Evolutionary conservation across 768 basidiomycete species (phyloP).

Genomic region (Phaeotremella skinneri): DNA sequence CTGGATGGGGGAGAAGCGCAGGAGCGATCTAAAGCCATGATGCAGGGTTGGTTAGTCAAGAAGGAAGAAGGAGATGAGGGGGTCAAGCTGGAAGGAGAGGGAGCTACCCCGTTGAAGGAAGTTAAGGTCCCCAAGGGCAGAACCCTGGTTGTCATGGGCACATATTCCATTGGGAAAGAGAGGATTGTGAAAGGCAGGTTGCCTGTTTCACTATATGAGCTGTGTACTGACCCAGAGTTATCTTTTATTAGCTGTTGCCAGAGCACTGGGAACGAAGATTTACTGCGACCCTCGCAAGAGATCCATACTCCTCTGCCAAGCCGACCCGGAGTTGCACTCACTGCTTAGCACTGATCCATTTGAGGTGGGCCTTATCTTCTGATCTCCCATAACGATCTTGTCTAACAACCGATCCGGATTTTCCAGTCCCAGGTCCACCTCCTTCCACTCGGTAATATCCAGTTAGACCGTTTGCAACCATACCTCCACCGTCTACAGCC

Average conservation of each 20-base stretch:
- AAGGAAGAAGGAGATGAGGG: constrained; percentile 36
- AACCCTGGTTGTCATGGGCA: constrained; percentile 55
- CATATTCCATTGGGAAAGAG: constrained; percentile 97
- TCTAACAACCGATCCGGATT: not conserved
- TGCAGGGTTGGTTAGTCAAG: constrained; percentile 54
- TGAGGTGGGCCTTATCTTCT: constrained; percentile 53
- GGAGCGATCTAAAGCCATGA: constrained; percentile 40
- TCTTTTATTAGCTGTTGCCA: constrained; percentile 67
- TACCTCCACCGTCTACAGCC: constrained; percentile 76
- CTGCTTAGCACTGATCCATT: constrained; percentile 74
- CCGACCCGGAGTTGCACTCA: constrained; percentile 74
- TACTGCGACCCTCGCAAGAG: constrained; percentile 85
- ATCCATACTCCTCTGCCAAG: constrained; percentile 76
- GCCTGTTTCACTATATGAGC: not conserved
- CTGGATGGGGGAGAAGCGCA: constrained; percentile 28
- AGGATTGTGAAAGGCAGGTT: constrained; percentile 84
- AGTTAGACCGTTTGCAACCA: constrained; percentile 69
- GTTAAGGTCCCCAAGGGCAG: constrained; percentile 31
- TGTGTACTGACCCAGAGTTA: constrained; percentile 8
- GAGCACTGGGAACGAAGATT: constrained; percentile 73
- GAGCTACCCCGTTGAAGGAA: constrained; percentile 12
- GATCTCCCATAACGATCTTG: not conserved
- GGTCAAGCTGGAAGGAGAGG: constrained; percentile 23
- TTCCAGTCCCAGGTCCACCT: constrained; percentile 72
- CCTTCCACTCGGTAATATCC: constrained; percentile 70